Conservation (phyloP, 73 alveolate genomes). For the Durusdinium trenchii region DNA sequence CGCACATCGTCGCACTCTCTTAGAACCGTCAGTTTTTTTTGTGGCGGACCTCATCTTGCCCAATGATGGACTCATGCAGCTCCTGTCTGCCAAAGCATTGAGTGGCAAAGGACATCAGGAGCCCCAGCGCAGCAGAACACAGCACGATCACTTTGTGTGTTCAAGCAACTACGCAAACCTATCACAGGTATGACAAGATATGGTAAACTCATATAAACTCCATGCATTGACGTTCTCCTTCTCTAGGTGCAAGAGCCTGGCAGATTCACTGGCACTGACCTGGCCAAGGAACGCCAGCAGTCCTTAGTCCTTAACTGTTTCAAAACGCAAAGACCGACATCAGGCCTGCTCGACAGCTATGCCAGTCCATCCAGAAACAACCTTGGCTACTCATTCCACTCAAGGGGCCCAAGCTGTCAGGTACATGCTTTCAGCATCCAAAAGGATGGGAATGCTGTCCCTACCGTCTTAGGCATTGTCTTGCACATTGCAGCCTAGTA, state of each 20-base stretch:
- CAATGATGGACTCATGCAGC: slow-evolving; percentile 80
- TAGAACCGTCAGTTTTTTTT: no score
- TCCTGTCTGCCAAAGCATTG: not conserved
- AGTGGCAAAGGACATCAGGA: not conserved
- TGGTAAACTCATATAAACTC: not conserved
- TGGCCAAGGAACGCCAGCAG: not conserved
- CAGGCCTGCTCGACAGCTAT: slow-evolving; percentile 81
- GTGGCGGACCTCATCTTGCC: slow-evolving; percentile 58
- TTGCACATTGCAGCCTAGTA: not conserved
- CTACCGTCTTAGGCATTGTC: not conserved
- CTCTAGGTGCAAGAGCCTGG: slow-evolving; percentile 75
- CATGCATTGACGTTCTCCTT: not conserved
- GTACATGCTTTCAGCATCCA: not conserved
- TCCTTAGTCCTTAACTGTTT: not conserved
- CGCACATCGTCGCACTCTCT: no score
- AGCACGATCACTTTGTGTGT: not conserved
- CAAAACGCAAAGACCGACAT: not conserved
- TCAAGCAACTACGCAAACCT: not conserved
- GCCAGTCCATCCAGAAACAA: slow-evolving; percentile 91
- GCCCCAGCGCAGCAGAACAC: not conserved
- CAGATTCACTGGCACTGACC: slow-evolving; percentile 70
- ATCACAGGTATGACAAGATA: not conserved
- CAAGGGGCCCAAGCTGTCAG: not conserved
- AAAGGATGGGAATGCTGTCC: no score
- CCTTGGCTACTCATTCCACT: not conserved